Conservation (phyloP, 1,284 basidiomycete species). For the Cryptococcus deneoformans region DNA sequence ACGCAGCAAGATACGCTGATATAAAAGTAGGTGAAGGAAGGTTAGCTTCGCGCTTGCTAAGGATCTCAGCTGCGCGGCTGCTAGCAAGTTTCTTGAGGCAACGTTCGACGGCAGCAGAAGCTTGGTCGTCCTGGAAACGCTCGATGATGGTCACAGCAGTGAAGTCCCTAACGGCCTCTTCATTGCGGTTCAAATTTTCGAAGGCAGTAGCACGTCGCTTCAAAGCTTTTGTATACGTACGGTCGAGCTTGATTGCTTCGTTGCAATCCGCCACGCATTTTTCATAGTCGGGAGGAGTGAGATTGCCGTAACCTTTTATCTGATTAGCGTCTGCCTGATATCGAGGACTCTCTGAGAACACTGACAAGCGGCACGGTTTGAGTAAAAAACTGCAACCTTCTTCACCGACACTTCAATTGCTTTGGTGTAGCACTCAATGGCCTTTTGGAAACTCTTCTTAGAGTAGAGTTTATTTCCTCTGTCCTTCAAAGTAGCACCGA, state of each 20-base stretch:
- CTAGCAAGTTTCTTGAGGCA: conserved; percentile 80
- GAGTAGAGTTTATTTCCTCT: conserved; percentile 89
- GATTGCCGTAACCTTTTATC: conserved; percentile 74
- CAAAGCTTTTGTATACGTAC: conserved; percentile 88
- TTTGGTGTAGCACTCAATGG: conserved; percentile 83
- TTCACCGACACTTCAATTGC: conserved; percentile 82
- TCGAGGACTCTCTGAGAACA: not conserved
- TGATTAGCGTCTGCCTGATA: conserved; percentile 35
- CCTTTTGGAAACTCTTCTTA: conserved; percentile 69
- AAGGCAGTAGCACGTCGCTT: conserved; percentile 86
- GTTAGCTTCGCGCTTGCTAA: conserved; percentile 66
- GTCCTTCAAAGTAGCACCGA: conserved; percentile 79
- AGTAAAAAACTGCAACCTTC: conserved; percentile 92
- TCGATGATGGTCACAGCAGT: conserved; percentile 94
- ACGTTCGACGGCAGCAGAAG: conserved; percentile 82
- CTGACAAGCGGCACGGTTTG: conserved; percentile 94
- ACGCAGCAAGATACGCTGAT: conserved; percentile 94
- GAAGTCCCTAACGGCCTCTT: conserved; percentile 84
- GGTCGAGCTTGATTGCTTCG: conserved; percentile 79
- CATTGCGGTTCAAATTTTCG: conserved; percentile 71
- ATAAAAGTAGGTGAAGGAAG: conserved; percentile 92
- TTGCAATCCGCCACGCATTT: conserved; percentile 89
- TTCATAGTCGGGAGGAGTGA: conserved; percentile 77
- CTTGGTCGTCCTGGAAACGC: conserved; percentile 80
- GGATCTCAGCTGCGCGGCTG: conserved; percentile 27